phyloP scores from a whole-genome alignment of 2,329 filamentous ascomycete species.

The Xylariaceae sp. region DNA sequence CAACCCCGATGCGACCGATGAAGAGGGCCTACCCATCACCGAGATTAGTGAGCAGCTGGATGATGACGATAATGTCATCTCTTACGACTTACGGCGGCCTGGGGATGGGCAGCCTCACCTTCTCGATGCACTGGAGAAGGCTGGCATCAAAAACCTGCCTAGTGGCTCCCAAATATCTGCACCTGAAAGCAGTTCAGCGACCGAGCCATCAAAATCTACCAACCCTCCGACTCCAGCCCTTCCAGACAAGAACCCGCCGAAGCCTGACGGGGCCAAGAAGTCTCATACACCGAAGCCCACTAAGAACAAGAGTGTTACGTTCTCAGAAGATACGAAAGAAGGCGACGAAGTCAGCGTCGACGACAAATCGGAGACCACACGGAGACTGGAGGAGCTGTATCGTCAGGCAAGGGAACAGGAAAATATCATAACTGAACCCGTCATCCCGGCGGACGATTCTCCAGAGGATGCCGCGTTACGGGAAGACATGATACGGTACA shows the following conservation, averaged over 20 bases:
- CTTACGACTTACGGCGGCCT: slow-evolving; percentile 59
- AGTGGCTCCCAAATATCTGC: slow-evolving; percentile 23
- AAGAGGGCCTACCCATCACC: slow-evolving; percentile 70
- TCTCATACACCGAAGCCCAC: slow-evolving; percentile 8
- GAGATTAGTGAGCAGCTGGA: slow-evolving; percentile 92
- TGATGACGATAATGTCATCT: slow-evolving; percentile 80
- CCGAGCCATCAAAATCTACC: slow-evolving; percentile 2
- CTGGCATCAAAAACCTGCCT: slow-evolving; percentile 53
- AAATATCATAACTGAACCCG: slow-evolving; percentile 40
- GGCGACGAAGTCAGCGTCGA: slow-evolving; percentile 32
- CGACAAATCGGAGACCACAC: slow-evolving; percentile 35
- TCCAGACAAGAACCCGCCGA: background rate
- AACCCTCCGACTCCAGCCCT: background rate
- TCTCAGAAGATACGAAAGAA: slow-evolving; percentile 54
- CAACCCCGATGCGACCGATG: slow-evolving; percentile 57
- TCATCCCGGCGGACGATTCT: slow-evolving; percentile 70
- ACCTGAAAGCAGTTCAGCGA: slow-evolving; percentile 16
- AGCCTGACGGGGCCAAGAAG: slow-evolving; percentile 3
- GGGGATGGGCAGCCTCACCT: slow-evolving; percentile 63
- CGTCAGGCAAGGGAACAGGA: slow-evolving; percentile 51
- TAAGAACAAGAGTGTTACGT: slow-evolving; percentile 53
- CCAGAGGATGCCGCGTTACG: slow-evolving; percentile 75
- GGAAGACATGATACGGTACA: slow-evolving; percentile 85
- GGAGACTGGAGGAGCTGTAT: slow-evolving; percentile 52
- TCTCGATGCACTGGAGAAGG: slow-evolving; percentile 67